Conservation (phyloP, 192 early-diverging fungal species). For the Podila clonocystis region DNA sequence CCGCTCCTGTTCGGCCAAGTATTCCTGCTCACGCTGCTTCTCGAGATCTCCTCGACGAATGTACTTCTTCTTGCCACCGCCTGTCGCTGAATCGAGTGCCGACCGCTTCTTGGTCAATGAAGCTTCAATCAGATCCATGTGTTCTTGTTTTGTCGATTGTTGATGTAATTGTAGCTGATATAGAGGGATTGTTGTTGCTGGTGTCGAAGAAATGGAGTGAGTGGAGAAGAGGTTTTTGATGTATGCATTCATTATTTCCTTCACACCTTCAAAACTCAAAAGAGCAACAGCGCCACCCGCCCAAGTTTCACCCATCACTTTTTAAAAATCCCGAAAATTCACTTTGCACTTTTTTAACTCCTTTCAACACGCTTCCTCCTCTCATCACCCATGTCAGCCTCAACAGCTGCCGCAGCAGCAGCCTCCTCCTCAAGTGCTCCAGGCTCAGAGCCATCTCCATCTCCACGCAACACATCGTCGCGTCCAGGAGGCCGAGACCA, state of each 20-base stretch:
- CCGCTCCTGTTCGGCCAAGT: constrained; percentile 62
- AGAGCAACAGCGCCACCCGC: neutral
- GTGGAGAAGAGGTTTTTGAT: no score
- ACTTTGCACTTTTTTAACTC: no score
- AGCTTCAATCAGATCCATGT: constrained; percentile 73
- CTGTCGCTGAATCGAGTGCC: constrained; percentile 46
- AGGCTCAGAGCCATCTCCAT: neutral
- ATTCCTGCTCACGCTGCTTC: constrained; percentile 65
- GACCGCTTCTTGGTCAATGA: constrained; percentile 84
- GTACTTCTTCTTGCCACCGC: constrained; percentile 76
- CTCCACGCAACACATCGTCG: no score
- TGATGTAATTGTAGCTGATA: neutral
- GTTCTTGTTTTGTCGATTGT: neutral
- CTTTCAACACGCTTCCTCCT: no score
- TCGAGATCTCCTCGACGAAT: constrained; percentile 85
- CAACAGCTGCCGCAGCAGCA: neutral
- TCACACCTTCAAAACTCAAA: constrained; percentile 2
- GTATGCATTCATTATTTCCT: neutral
- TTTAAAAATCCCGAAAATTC: neutral
- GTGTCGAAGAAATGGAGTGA: no score
- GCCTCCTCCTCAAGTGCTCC: no score
- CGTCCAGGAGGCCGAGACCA: no score
- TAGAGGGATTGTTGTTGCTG: neutral
- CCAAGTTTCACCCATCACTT: neutral
- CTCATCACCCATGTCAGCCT: no score